Conservation (phyloP, 2,329 filamentous ascomycete genomes). For the Arthrobotrys entomopaga region DNA sequence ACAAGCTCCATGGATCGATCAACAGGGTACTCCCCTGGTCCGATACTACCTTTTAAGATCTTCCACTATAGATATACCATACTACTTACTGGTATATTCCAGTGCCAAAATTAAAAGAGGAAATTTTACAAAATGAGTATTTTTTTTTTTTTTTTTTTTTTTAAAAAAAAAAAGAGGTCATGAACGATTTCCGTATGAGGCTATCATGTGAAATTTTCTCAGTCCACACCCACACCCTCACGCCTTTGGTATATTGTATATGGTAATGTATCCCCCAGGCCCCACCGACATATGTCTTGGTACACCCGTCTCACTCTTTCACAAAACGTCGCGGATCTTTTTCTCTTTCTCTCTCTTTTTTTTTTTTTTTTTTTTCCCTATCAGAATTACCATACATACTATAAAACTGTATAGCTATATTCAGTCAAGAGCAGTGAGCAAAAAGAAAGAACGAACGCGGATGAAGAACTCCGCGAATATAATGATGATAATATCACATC, state of each 20-base stretch:
- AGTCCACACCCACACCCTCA: slow-evolving; percentile 1
- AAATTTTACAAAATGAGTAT: neutral
- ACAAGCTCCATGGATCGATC: slow-evolving; percentile 17
- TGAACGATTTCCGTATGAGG: slow-evolving; percentile 55
- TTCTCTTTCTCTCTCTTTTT: neutral
- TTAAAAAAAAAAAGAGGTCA: slow-evolving; percentile 31
- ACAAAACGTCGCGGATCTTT: slow-evolving; percentile 1
- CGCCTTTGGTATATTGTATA: too few relatives aligned
- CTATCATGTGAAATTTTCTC: slow-evolving; percentile 52
- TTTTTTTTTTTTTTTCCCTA: neutral
- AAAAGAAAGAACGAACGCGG: neutral
- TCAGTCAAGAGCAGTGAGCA: neutral
- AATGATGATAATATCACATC: neutral
- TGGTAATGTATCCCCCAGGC: neutral
- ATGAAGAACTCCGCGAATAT: slow-evolving; percentile 3
- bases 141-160: neutral
- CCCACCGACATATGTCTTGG: slow-evolving; percentile 5
- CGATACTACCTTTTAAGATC: slow-evolving; percentile 15
- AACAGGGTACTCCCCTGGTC: slow-evolving; percentile 4
- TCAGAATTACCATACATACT: too few relatives aligned
- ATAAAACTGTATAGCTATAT: slow-evolving; percentile 26
- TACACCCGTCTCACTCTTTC: neutral
- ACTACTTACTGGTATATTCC: too few relatives aligned
- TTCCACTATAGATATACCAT: too few relatives aligned
- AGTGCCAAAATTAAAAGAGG: too few relatives aligned